Evolutionary conservation across 1,139 yeast genomes (phyloP).

Genomic region (Sugiyamaella paludigena): DNA sequence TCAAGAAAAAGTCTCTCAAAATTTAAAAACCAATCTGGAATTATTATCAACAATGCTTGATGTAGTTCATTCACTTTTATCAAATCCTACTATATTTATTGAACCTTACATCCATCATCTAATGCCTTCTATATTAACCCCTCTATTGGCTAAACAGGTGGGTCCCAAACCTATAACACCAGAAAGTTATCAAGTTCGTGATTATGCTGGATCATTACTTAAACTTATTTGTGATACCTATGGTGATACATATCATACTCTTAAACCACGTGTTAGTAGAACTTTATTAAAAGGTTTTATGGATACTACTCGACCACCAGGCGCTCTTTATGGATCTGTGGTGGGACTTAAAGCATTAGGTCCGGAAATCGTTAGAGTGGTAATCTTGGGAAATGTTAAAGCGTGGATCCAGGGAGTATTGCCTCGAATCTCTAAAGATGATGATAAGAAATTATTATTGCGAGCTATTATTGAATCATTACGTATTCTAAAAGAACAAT

Average conservation of each 20-base stretch:
- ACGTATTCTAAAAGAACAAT: constrained; percentile 29
- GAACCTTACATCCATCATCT: constrained; percentile 96
- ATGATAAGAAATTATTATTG: constrained; percentile 27
- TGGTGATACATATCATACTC: constrained; percentile 83
- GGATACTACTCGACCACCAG: constrained; percentile 74
- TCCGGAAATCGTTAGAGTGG: constrained; percentile 79
- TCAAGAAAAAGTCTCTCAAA: constrained; percentile 92
- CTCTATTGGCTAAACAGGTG: constrained; percentile 83
- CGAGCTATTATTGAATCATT: constrained; percentile 36
- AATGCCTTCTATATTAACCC: constrained; percentile 91
- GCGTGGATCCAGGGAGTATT: constrained; percentile 56
- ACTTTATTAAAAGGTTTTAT: constrained; percentile 87
- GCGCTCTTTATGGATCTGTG: constrained; percentile 91
- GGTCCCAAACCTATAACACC: constrained; percentile 50
- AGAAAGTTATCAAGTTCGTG: constrained; percentile 55
- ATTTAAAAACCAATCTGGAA: constrained; percentile 63
- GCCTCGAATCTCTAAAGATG: constrained; percentile 29
- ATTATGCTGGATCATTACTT: constrained; percentile 80
- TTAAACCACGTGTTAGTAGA: constrained; percentile 91
- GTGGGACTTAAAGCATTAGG: constrained; percentile 84
- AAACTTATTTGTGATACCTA: constrained; percentile 73
- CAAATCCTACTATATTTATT: constrained; percentile 81
- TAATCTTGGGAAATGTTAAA: constrained; percentile 77
- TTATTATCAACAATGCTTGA: constrained; percentile 86
- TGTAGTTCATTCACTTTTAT: constrained; percentile 78